Evolutionary conservation across 148 eudicot genomes (phyloP), one percentile per base, ranked within the genome.

Genomic region (Suaeda aralocaspica): DNA sequence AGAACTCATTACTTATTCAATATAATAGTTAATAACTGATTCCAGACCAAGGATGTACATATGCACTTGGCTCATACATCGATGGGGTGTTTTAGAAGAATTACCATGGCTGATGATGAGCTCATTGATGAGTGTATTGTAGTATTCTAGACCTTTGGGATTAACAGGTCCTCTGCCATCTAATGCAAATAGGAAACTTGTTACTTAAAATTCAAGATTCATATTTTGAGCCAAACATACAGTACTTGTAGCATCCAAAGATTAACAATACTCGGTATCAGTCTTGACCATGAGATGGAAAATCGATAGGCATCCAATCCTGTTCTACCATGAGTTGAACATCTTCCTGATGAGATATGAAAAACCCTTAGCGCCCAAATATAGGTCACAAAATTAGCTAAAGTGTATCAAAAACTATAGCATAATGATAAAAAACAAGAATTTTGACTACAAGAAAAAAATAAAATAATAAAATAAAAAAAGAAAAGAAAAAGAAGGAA

Each of bases 231-330:
- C 13, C 12, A 1, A 49, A 7, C 36, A 30, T 21, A 31, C 4
- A 33, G 3, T 12, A 21, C 39, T 2, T 44, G 14, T 1, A 59
- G 3, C 12, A 28, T 25, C 63, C 13, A 25, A 67, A 18, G 25
- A 56, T 55, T 29, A 9, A n/a, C n/a, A n/a, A 8, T 74, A 86
- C 89, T 65, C 9, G 89, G 89, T 56, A 83, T 79, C 41, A 86
- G 69, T 66, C 89, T 81, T 31, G 87, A 53, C 89, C 89, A 86
- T 62, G 89, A 83, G 57, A 86, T 86, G 66, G 89, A 86, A 67
- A 86, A 74, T 31, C 89, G 80, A 44, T 83, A 86, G 42, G 83
- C 85, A 29, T 86, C 85, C 61, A 86, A 69, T 52, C 87, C 87
- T 25, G 86, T 25, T 83, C 82, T 29, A 42, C 73, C 81, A 82